Evolutionary conservation across 805 yeast genomes (phyloP), one percentile per base, ranked within the genome.

Genomic region (Clavispora fructus): DNA sequence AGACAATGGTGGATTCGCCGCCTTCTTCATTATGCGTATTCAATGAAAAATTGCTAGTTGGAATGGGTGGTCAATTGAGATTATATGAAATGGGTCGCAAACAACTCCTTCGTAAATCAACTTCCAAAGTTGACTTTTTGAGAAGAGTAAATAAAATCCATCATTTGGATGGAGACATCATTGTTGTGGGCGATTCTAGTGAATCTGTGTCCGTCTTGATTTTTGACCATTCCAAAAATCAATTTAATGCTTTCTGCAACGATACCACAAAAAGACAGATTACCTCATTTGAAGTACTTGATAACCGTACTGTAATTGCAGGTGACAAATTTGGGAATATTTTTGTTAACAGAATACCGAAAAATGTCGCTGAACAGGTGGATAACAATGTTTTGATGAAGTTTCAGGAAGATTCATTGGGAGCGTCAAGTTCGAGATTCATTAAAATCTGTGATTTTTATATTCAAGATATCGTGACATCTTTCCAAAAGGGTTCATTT

Each of bases 291-390:
- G 58, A 72, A 3, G 65, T 79, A 52, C 64, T 94, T 6, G 98
- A 94, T 60, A 77, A 80, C 50, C 81, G 80, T 46, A 89, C 97
- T 0, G 78, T 86, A 1, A 68, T 85, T 35, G 88, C 87, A 1
- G 96, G 96, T 12, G 98, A 94, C 61, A 83, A 82, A 58, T 89
- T 86, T 64, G 97, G 98, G 0, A 87, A 85, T 55, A 40, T 90
- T 0, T 82, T 84, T 64, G 76, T 87, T 1, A 64, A 88, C 35
- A 68, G 97, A 48, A 63, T 85, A 35, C 78, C 85, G 0, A 65
- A 65, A n/a, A 66, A 71, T 5, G 68, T 73, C 0, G 75, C 83
- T 0, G 64, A 67, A 38, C 60, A 73, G 37, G 64, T 80, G 23
- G 83, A 77, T 48, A 77, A 73, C 42, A 87, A 82, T 13, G 53